Base-by-base conservation (phyloP, 129 eudicot species). In the Lonicera japonica region DNA sequence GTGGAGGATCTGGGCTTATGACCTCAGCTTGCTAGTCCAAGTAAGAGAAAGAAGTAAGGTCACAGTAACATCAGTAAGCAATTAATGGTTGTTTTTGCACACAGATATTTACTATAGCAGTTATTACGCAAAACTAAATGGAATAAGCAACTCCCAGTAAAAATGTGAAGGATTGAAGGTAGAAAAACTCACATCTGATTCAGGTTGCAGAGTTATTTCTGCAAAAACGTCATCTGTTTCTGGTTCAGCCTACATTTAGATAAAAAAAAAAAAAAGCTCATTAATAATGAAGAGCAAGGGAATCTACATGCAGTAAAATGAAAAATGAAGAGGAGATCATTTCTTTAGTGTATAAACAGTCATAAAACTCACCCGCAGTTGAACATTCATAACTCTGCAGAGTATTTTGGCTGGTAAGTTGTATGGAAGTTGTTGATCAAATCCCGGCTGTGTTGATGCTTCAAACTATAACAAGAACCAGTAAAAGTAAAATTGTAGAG, bases 381-480 rank as follows among this genome's bases (percentile, higher is more conserved):
- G 86, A 66, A 91, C 86, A 73, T 75, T 64, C 89, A 87, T 61
- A 75, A 91, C 97, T 79, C 82, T 79, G 78, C 97, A 91, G 17
- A 91, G 75, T 68, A 91, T 91, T 74, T 91, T 91, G 38, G 88
- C 77, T 22, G 95, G 97, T 20, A 91, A 67, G 71, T 91, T 73
- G 68, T 82, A 84, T 54, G 97, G 97, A 68, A 91, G 89, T 61
- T 91, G 90, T 62, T 87, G 90, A 54, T 87, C 95, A 36, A 83
- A 61, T 45, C 90, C 94, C 75, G 87, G 97, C 73, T 87, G 87
- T 22, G 90, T 91, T 41, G 97, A 91, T 64, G 97, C 97, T 81
- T 91, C 95, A 57, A 91, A 94, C 97, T 91, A 79, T 43, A 75
- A 63, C 52, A 73, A 29, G n/a, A 76, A 61, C 58, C 25, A 72